Evolutionary conservation across 164 flowering plant species (phyloP), one percentile per base, ranked within the genome.

Genomic region (Nymphaea thermarum): DNA sequence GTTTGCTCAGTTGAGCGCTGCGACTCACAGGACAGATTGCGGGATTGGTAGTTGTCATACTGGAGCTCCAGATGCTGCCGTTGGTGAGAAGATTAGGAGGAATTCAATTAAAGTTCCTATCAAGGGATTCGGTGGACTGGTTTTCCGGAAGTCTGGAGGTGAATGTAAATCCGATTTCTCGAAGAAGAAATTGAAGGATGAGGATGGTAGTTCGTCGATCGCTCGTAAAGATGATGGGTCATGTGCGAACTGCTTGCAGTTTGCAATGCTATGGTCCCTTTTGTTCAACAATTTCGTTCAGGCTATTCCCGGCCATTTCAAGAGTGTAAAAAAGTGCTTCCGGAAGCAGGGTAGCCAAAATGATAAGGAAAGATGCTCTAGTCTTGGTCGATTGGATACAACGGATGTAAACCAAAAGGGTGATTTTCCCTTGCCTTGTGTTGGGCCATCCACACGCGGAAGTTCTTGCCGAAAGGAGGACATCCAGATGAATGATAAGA

Each of bases 221-320:
- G n/a, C 64, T 69, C 74, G 44, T 53, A 74, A 71, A 57, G 77
- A 76, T 73, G 86, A 84, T 64, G 82, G 70, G 18, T 79, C 84
- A 72, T 84, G 88, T 71, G 66, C 66, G 14, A 88, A 87, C 69
- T 91, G 96, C 74, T 78, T 91, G 83, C 86, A 86, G 65, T 81
- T 89, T 80, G 88, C 84, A 15, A 71, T 88, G 72, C 76, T 85
- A 42, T 86, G 92, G 87, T 84, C 95, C 25, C 64, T 82, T 78
- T 71, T 87, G 80, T 62, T 85, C 47, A 82, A 78, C 67, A 80
- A 79, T 47, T 80, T 84, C 72, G 75, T 79, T 71, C 95, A 89
- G 71, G 77, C 83, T 4, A 67, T 93, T 69, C 91, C 87, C 0
- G 72, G 70, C 44, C 86, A 86, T 3, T 83, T 83, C 64, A 90